Conservation (phyloP, 495 filamentous ascomycete species). For the Xylaria longipes region DNA sequence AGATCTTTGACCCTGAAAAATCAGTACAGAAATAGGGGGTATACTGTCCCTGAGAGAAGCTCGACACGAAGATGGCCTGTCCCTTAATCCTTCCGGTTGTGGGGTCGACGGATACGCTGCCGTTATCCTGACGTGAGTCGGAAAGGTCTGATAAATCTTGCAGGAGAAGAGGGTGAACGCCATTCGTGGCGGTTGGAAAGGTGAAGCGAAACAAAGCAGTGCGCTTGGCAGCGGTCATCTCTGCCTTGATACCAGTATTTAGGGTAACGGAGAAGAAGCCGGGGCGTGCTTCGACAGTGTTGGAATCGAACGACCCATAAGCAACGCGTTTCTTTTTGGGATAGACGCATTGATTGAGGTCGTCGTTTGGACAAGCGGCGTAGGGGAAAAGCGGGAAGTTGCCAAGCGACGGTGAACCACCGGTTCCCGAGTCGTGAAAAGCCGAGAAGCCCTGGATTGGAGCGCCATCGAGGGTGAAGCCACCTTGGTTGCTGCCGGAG, state of each 20-base stretch:
- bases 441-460: conserved; percentile 69
- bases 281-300: conserved; percentile 63
- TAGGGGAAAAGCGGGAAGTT: conserved; percentile 79
- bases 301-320: conserved; percentile 51
- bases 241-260: conserved; percentile 62
- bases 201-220: conserved; percentile 73
- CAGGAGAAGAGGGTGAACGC: conserved; percentile 64
- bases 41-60: conserved; percentile 71
- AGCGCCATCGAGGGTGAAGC: conserved; percentile 70
- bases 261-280: conserved; percentile 72
- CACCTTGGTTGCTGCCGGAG: conserved; percentile 70
- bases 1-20: conserved; percentile 65
- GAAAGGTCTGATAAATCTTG: conserved; percentile 72
- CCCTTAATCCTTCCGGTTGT: conserved; percentile 68
- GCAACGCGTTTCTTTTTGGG: conserved; percentile 52
- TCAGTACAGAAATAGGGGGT: conserved; percentile 70
- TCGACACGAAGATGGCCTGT: conserved; percentile 69
- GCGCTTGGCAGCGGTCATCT: conserved; percentile 73
- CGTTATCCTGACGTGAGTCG: conserved; percentile 67
- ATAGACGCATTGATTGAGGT: conserved; percentile 69
- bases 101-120: conserved; percentile 59
- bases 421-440: conserved; percentile 77
- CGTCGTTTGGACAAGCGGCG: conserved; percentile 66
- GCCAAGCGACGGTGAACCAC: conserved; percentile 70
- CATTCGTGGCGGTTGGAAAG: conserved; percentile 59